Evolutionary conservation across 176 grass and related monocot genomes (phyloP).

Genomic region (Lolium perenne): DNA sequence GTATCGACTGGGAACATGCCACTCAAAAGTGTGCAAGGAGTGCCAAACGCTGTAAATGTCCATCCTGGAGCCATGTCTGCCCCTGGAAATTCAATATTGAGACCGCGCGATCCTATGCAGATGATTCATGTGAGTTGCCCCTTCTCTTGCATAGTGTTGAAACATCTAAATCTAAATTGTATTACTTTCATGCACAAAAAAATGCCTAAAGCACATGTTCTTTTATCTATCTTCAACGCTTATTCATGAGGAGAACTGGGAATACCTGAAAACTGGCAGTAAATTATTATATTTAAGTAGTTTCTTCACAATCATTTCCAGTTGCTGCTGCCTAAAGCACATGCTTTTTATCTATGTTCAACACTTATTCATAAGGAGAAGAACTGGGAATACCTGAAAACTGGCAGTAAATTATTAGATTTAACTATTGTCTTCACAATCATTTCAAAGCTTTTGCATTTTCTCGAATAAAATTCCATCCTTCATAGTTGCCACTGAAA

Average conservation of each 20-base stretch:
- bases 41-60: conserved; percentile 55
- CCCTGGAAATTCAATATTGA: conserved; percentile 63
- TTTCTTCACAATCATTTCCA: conserved; percentile 4
- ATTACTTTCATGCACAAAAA: not conserved
- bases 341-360: not conserved
- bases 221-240: not conserved
- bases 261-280: conserved; percentile 35
- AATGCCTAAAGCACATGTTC: not conserved
- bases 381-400: conserved; percentile 36
- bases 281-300: not conserved
- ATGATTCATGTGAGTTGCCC: conserved; percentile 69
- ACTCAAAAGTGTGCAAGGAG: conserved; percentile 58
- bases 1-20: conserved; percentile 63
- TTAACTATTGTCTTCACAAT: not conserved
- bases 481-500: not conserved
- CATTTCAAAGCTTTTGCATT: not conserved
- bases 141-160: conserved; percentile 28
- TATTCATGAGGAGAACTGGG: not conserved
- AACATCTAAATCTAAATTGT: conserved; percentile 38
- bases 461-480: not conserved
- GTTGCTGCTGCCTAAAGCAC: not conserved
- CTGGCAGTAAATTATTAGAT: not conserved
- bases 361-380: not conserved
- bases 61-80: conserved; percentile 53
- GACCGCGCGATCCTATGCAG: conserved; percentile 67